A percentile compares a stretch with the other conserved stretches of the same genome.
phyloP scores from a whole-genome alignment of 805 yeast genomes.

The Candida ficus region DNA sequence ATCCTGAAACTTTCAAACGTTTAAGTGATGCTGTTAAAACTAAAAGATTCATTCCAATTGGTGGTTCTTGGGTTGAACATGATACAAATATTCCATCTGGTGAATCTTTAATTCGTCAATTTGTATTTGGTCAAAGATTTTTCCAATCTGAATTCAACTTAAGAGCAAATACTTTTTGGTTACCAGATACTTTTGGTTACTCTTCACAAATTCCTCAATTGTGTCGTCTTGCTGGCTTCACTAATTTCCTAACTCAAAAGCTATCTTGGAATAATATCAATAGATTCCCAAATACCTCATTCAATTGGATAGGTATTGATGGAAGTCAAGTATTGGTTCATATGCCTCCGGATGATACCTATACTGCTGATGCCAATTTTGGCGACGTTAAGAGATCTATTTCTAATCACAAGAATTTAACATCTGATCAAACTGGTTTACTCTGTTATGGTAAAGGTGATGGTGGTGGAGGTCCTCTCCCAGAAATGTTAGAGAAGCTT shows the following conservation, averaged over 20 bases:
- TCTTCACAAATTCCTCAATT: slow-evolving; percentile 93
- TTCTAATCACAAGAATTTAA: slow-evolving; percentile 76
- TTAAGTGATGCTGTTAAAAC: slow-evolving; percentile 56
- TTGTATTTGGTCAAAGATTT: slow-evolving; percentile 84
- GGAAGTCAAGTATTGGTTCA: slow-evolving; percentile 91
- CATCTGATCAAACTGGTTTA: slow-evolving; percentile 75
- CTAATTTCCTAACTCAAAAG: slow-evolving; percentile 85
- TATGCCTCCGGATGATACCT: slow-evolving; percentile 97
- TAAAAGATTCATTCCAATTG: slow-evolving; percentile 82
- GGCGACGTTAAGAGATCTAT: slow-evolving; percentile 86
- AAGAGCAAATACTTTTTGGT: slow-evolving; percentile 79
- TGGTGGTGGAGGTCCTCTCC: slow-evolving; percentile 98
- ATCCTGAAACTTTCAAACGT: slow-evolving; percentile 70
- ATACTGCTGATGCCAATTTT: slow-evolving; percentile 88
- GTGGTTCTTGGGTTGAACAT: slow-evolving; percentile 98
- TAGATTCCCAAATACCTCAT: slow-evolving; percentile 81
- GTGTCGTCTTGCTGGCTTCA: slow-evolving; percentile 81
- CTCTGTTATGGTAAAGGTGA: slow-evolving; percentile 91
- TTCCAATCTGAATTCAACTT: slow-evolving; percentile 74
- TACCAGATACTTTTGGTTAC: slow-evolving; percentile 97
- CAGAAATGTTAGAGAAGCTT: slow-evolving; percentile 88
- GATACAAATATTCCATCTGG: slow-evolving; percentile 96
- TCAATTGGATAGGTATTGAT: slow-evolving; percentile 94
- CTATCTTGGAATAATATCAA: slow-evolving; percentile 96
- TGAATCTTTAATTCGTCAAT: slow-evolving; percentile 85